These are phyloP conservation scores for Botryotinia globosa DNA, from an alignment of 2,329 filamentous ascomycete species.

Conservation along the genomic window DNA sequence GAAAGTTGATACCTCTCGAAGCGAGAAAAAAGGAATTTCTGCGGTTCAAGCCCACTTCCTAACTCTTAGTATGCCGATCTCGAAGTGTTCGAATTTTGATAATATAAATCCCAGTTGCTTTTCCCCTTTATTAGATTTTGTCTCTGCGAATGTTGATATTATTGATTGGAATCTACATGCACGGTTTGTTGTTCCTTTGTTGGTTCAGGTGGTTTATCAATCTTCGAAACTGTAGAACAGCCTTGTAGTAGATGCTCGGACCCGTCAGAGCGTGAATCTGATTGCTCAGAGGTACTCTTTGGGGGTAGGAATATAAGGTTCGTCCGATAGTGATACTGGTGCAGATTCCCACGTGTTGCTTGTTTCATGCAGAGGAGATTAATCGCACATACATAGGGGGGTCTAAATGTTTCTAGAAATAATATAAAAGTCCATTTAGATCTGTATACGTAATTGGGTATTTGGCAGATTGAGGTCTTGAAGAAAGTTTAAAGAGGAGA, in stretches of 20 bases:
- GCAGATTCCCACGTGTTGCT: constrained; percentile 2
- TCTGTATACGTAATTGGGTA: neutral
- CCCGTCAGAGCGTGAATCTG: neutral
- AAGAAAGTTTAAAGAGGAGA: neutral
- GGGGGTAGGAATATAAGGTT: neutral
- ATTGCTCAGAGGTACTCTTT: neutral
- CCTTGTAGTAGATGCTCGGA: neutral
- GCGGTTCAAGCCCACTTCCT: constrained; percentile 19
- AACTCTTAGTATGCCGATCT: constrained; percentile 14
- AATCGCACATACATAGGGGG: neutral
- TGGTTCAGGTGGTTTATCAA: neutral
- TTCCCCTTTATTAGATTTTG: neutral
- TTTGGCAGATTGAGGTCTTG: neutral
- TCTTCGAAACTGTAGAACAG: neutral
- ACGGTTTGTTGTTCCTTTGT: neutral
- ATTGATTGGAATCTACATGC: neutral
- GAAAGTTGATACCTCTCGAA: constrained; percentile 2
- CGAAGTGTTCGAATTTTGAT: neutral
- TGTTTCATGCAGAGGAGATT: constrained; percentile 1
- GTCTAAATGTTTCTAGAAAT: constrained; percentile 4
- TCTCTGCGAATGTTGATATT: neutral
- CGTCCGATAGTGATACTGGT: constrained; percentile 5
- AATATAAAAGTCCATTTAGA: neutral
- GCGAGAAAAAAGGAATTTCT: constrained; percentile 12
- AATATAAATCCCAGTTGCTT: constrained; percentile 7